phyloP scores from a whole-genome alignment of 768 basidiomycete species.

The Mycena floridula region DNA sequence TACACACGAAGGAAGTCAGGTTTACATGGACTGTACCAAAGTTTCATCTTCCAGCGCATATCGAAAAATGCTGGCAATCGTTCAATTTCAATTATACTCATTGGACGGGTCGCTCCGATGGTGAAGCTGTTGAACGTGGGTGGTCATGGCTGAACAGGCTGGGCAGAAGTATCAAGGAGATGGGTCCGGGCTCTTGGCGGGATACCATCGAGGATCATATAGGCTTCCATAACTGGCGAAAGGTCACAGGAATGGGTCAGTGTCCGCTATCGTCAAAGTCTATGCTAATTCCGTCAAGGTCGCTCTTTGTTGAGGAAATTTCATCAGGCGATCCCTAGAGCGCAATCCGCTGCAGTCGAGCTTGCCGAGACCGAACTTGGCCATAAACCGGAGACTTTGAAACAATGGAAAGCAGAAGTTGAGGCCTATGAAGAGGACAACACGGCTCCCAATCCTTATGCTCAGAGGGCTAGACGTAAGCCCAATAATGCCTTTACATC shows the following conservation, averaged over 20 bases:
- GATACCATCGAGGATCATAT: constrained; percentile 23
- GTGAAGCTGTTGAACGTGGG: constrained; percentile 20
- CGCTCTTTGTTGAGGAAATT: neutral
- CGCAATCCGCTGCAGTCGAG: neutral
- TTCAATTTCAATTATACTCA: constrained; percentile 13
- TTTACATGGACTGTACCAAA: constrained; percentile 12
- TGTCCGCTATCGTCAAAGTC: neutral
- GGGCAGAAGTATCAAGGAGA: constrained; percentile 19
- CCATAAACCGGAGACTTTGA: neutral
- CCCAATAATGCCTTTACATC: neutral
- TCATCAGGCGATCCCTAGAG: neutral
- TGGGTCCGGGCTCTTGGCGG: constrained; percentile 16
- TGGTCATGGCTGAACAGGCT: constrained; percentile 20
- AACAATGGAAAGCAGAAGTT: neutral
- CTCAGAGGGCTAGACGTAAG: neutral
- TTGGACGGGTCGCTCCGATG: constrained; percentile 11
- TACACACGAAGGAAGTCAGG: neutral
- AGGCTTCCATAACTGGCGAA: constrained; percentile 20
- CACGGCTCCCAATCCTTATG: neutral
- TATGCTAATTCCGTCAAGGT: neutral
- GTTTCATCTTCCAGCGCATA: constrained; percentile 13
- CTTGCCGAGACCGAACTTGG: neutral
- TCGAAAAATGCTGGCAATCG: constrained; percentile 5
- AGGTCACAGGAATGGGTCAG: constrained; percentile 16
- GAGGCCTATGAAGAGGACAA: neutral